phyloP scores from a whole-genome alignment of 2,329 filamentous ascomycete species.

The Aspergillus cejpii region DNA sequence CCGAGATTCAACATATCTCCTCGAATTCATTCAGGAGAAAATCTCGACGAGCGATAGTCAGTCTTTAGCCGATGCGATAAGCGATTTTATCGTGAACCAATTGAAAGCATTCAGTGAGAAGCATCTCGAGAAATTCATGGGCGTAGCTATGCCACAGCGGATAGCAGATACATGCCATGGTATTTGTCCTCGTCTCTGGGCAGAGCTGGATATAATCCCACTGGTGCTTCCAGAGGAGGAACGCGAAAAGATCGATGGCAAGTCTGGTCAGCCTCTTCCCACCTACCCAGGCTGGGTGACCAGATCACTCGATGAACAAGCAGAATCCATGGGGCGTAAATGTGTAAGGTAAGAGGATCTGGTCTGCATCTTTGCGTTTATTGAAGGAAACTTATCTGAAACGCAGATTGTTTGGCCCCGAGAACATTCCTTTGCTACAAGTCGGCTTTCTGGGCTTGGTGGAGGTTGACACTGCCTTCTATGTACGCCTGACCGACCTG shows the following conservation, averaged over 20 bases:
- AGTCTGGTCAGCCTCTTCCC: constrained; percentile 23
- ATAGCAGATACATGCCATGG: constrained; percentile 56
- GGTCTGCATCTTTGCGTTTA: background rate
- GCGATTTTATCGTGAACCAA: constrained; percentile 53
- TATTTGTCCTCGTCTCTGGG: constrained; percentile 66
- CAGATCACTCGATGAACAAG: constrained; percentile 68
- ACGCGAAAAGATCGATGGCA: constrained; percentile 9
- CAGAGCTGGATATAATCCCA: constrained; percentile 68
- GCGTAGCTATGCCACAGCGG: constrained; percentile 59
- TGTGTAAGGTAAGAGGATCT: constrained; percentile 55
- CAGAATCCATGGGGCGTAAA: constrained; percentile 73
- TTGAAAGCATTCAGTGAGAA: constrained; percentile 56
- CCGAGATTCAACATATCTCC: constrained; percentile 66
- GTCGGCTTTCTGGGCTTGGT: constrained; percentile 63
- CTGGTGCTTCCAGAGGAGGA: constrained; percentile 50
- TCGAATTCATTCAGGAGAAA: constrained; percentile 63
- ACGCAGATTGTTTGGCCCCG: constrained; percentile 63
- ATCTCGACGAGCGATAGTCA: constrained; percentile 44
- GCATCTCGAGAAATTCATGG: constrained; percentile 68
- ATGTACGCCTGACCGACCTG: constrained; percentile 53
- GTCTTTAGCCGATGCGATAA: constrained; percentile 43
- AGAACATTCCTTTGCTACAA: constrained; percentile 58
- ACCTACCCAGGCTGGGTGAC: constrained; percentile 40
- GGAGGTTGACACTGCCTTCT: constrained; percentile 62
- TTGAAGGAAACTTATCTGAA: constrained; percentile 11